A percentile compares a stretch with the other conserved stretches of the same genome.
Evolutionary conservation across 2,329 filamentous ascomycete genomes (phyloP).

Genomic region (Trichoderma sp.): DNA sequence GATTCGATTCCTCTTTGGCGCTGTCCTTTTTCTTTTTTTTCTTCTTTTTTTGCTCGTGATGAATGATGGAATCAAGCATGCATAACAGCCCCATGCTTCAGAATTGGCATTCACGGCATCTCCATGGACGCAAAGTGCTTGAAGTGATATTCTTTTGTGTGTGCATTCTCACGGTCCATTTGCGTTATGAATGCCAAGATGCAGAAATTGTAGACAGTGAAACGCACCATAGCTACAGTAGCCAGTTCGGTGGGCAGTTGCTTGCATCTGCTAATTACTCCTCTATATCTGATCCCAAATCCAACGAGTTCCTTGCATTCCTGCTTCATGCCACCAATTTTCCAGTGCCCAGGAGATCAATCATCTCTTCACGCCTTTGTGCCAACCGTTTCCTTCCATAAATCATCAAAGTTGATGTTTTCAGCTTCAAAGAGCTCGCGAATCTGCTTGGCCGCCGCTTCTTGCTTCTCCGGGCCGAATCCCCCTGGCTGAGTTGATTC

Average conservation of each 20-base stretch:
- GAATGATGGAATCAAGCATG: neutral
- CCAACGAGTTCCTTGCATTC: neutral
- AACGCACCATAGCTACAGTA: neutral
- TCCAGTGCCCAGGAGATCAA: neutral
- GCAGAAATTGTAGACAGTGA: neutral
- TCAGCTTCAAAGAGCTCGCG: slow-evolving; percentile 71
- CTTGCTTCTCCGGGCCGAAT: slow-evolving; percentile 72
- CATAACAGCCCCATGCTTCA: neutral
- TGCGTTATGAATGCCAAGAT: neutral
- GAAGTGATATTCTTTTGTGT: neutral
- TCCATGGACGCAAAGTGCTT: neutral
- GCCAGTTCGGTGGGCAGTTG: neutral
- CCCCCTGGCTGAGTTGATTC: slow-evolving; percentile 77
- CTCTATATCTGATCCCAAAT: neutral
- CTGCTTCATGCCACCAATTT: neutral
- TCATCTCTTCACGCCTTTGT: slow-evolving; percentile 21
- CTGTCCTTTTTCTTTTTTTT: neutral
- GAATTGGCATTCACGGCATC: too few relatives aligned
- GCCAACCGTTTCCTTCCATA: slow-evolving; percentile 67
- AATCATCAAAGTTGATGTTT: slow-evolving; percentile 76
- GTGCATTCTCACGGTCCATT: neutral
- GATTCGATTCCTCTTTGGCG: neutral
- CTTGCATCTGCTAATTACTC: neutral
- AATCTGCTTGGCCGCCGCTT: slow-evolving; percentile 69
- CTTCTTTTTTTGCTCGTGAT: neutral